Evolutionary conservation across 164 flowering plant species (phyloP).

Genomic region (Berberis thunbergii): DNA sequence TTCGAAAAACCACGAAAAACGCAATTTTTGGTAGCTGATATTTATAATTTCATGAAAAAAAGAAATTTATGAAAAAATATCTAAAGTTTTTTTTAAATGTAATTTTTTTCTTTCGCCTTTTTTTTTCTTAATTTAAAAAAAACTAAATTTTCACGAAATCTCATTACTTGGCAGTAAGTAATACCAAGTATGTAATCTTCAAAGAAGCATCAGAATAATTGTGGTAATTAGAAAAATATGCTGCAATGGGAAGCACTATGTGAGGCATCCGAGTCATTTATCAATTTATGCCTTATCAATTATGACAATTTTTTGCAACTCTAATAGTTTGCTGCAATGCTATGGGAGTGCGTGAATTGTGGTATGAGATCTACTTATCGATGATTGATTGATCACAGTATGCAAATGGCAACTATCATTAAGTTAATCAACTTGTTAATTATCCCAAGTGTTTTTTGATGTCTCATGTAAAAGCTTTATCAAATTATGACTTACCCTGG

Average conservation of each 20-base stretch:
- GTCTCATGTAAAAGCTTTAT: not conserved
- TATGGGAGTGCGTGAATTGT: not conserved
- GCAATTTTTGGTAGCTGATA: too few species aligned
- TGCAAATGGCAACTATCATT: not conserved
- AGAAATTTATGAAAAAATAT: too few species aligned
- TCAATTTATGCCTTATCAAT: not conserved
- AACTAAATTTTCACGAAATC: too few species aligned
- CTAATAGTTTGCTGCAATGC: not conserved
- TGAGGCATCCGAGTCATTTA: not conserved
- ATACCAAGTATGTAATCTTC: not conserved
- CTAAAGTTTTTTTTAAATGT: too few species aligned
- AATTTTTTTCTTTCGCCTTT: too few species aligned
- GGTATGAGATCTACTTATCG: not conserved
- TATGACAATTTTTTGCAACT: not conserved
- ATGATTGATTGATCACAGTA: not conserved
- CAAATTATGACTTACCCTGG: not conserved
- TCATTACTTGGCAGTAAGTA: not conserved
- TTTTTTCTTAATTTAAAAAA: too few species aligned
- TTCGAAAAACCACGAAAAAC: too few species aligned
- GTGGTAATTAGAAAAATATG: not conserved
- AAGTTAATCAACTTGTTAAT: not conserved
- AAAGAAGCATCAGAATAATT: not conserved
- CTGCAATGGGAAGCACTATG: not conserved
- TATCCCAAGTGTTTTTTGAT: not conserved
- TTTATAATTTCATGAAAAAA: too few species aligned